Evolutionary conservation across 495 filamentous ascomycete species (phyloP).

Genomic region (Aspergillus funiculosus): DNA sequence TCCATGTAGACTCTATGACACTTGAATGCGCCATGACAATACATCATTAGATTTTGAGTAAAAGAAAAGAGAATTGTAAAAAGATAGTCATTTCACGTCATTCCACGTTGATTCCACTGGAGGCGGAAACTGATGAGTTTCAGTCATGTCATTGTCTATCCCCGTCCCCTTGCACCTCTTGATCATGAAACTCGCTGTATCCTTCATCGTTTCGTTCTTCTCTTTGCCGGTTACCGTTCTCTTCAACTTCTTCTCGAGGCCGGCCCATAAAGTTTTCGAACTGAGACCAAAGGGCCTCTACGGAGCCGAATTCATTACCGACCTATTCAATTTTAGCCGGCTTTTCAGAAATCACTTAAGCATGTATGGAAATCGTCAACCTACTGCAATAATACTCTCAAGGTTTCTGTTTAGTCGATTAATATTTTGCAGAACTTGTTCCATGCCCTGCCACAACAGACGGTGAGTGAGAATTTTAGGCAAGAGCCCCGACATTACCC

Average conservation of each 20-base stretch:
- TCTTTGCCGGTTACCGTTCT: slow-evolving; percentile 20
- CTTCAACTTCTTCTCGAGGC: slow-evolving; percentile 48
- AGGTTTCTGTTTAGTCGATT: slow-evolving; percentile 90
- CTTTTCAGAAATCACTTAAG: background rate
- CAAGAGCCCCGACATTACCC: no score
- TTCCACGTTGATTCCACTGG: background rate
- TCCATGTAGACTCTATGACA: slow-evolving; percentile 1
- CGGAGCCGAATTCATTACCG: slow-evolving; percentile 93
- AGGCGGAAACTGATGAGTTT: no score
- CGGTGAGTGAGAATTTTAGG: no score
- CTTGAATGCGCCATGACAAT: background rate
- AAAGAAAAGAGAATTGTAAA: background rate
- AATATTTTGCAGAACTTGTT: slow-evolving; percentile 91
- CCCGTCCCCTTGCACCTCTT: background rate
- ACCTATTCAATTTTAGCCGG: slow-evolving; percentile 49
- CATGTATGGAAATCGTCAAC: slow-evolving; percentile 14
- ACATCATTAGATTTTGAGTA: background rate
- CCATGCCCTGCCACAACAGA: slow-evolving; percentile 83
- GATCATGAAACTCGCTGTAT: slow-evolving; percentile 17
- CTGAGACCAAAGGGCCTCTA: slow-evolving; percentile 93
- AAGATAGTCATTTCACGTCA: slow-evolving; percentile 6
- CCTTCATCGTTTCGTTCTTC: slow-evolving; percentile 15
- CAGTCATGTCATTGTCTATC: background rate
- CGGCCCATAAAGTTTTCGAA: slow-evolving; percentile 96
- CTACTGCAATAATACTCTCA: slow-evolving; percentile 84